These are phyloP conservation scores for Rauvolfia tetraphylla DNA, from an alignment of 257 asterid genomes.

Conservation along the genomic window DNA sequence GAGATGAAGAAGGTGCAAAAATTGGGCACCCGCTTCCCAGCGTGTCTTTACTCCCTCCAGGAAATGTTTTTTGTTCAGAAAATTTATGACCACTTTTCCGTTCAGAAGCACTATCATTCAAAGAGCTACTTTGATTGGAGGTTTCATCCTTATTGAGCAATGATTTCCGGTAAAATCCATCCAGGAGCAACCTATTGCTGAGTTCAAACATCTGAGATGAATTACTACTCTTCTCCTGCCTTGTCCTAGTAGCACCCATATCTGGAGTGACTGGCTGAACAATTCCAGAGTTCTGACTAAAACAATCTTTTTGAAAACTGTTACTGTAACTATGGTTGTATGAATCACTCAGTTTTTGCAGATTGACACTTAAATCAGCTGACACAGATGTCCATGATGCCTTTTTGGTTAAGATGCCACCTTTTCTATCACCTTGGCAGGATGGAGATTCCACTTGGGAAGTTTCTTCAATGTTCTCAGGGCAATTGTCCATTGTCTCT, in stretches of 20 bases:
- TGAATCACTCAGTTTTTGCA: slow-evolving; percentile 43
- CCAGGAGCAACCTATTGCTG: slow-evolving; percentile 46
- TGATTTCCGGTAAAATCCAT: slow-evolving; percentile 49
- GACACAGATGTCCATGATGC: slow-evolving; percentile 62
- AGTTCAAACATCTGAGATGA: slow-evolving; percentile 61
- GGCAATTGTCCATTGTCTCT: slow-evolving; percentile 27
- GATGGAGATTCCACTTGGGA: slow-evolving; percentile 29
- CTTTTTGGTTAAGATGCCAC: slow-evolving; percentile 44
- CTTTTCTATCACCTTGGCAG: slow-evolving; percentile 39
- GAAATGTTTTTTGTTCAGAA: slow-evolving; percentile 30
- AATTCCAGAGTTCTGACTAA: slow-evolving; percentile 21
- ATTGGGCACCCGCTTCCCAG: slow-evolving; percentile 46
- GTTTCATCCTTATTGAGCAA: slow-evolving; percentile 37
- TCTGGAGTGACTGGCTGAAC: slow-evolving; percentile 31
- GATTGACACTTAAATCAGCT: slow-evolving; percentile 64
- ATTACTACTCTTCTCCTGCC: slow-evolving; percentile 40
- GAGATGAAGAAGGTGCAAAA: slow-evolving; percentile 75
- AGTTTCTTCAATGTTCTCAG: slow-evolving; percentile 29
- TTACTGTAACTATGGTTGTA: slow-evolving; percentile 28
- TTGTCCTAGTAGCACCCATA: slow-evolving; percentile 21
- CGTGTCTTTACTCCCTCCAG: slow-evolving; percentile 42
- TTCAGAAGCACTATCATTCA: slow-evolving; percentile 30
- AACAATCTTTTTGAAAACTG: slow-evolving; percentile 19
- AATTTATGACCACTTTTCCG: slow-evolving; percentile 29
- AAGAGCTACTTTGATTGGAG: slow-evolving; percentile 25